Conservation (phyloP, 306 rosid species). For the Canavalia gladiata region DNA sequence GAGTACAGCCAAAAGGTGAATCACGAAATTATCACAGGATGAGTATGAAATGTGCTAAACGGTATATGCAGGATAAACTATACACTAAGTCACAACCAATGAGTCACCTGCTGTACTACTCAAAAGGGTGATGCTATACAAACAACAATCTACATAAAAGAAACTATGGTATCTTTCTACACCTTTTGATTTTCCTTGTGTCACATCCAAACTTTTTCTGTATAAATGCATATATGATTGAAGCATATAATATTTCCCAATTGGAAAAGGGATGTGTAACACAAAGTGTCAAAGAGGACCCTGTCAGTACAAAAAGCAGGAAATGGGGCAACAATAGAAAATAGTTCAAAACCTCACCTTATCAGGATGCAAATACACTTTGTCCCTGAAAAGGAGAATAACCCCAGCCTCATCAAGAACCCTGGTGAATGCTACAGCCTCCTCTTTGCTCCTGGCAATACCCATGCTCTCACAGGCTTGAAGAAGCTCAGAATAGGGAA, state of each 20-base stretch:
- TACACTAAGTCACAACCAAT: slow-evolving; percentile 9
- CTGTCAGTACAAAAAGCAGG: slow-evolving; percentile 25
- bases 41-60: not conserved
- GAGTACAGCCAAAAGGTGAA: slow-evolving; percentile 29
- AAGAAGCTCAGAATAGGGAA: slow-evolving; percentile 74
- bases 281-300: slow-evolving; percentile 34
- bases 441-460: slow-evolving; percentile 72
- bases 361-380: slow-evolving; percentile 94
- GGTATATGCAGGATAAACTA: slow-evolving; percentile 6
- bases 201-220: not conserved
- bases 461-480: slow-evolving; percentile 81
- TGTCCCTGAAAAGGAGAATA: slow-evolving; percentile 82
- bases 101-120: slow-evolving; percentile 13
- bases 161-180: not conserved
- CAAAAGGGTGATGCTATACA: slow-evolving; percentile 23
- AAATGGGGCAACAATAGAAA: slow-evolving; percentile 6
- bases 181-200: not conserved
- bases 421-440: slow-evolving; percentile 78
- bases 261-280: slow-evolving; percentile 34
- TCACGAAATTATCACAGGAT: slow-evolving; percentile 2
- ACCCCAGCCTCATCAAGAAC: slow-evolving; percentile 97
- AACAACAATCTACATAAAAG: not conserved
- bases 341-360: slow-evolving; percentile 58
- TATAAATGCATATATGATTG: slow-evolving; percentile 23
- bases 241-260: not conserved